phyloP scores from a whole-genome alignment of 495 filamentous ascomycete species.

The Penicillium paxilli region DNA sequence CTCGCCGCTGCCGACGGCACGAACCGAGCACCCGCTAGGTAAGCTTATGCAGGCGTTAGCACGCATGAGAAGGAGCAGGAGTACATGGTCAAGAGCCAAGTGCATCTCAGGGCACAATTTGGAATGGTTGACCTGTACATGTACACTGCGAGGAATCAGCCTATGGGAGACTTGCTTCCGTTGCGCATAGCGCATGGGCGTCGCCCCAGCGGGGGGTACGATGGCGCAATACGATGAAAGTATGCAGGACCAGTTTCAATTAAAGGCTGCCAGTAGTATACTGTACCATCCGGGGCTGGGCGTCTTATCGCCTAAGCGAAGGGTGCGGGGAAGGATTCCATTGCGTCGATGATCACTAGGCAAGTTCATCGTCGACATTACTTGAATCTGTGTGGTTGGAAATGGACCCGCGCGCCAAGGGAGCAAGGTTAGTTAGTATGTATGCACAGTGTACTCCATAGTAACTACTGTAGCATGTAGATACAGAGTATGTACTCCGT shows the following conservation, averaged over 20 bases:
- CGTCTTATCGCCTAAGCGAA: conserved; percentile 18
- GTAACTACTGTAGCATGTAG: no score
- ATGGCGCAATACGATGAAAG: conserved; percentile 8
- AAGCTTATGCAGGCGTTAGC: conserved; percentile 1
- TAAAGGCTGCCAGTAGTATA: conserved; percentile 1
- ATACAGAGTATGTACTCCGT: no score
- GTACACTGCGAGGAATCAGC: no score
- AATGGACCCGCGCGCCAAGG: conserved; percentile 14
- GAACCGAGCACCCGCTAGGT: conserved; percentile 16
- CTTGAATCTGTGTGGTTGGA: not conserved
- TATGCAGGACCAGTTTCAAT: not conserved
- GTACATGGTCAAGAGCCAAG: not conserved
- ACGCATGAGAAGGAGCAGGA: not conserved
- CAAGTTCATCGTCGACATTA: no score
- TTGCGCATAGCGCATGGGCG: not conserved
- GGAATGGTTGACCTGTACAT: not conserved
- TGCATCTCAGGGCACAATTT: not conserved
- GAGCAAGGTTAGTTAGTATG: not conserved
- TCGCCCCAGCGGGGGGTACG: not conserved
- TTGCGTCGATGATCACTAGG: not conserved
- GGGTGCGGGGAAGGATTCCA: conserved; percentile 20
- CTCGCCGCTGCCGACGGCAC: conserved; percentile 10
- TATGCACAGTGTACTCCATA: not conserved
- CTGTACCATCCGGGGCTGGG: conserved; percentile 1
- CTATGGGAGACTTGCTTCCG: not conserved